Evolutionary conservation across 805 yeast species (phyloP).

Genomic region (Suhomyces emberorum): DNA sequence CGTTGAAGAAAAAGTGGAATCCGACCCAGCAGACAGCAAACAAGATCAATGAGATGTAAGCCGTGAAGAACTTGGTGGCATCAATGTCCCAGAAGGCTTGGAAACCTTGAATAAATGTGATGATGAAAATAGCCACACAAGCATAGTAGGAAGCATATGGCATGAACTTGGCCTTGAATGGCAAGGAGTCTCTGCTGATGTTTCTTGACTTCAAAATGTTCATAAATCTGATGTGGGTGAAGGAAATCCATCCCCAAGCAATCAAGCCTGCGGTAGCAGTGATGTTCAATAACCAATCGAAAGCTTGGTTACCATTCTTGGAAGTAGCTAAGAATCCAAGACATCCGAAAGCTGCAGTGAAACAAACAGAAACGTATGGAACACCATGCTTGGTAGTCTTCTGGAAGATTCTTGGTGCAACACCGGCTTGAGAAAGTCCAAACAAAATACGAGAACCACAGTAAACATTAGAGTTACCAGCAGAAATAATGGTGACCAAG

Average conservation of each 20-base stretch:
- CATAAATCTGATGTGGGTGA: slow-evolving; percentile 70
- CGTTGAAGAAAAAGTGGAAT: slow-evolving; percentile 52
- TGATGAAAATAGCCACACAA: slow-evolving; percentile 47
- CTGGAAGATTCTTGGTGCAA: slow-evolving; percentile 54
- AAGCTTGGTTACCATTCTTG: slow-evolving; percentile 52
- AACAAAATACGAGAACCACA: slow-evolving; percentile 67
- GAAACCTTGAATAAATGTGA: slow-evolving; percentile 73
- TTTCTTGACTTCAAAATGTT: slow-evolving; percentile 58
- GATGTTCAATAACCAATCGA: slow-evolving; percentile 70
- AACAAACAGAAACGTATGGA: slow-evolving; percentile 54
- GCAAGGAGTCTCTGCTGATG: slow-evolving; percentile 64
- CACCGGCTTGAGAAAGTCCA: slow-evolving; percentile 57
- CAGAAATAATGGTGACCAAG: slow-evolving; percentile 64
- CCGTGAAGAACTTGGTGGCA: slow-evolving; percentile 60
- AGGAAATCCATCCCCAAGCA: slow-evolving; percentile 65
- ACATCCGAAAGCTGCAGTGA: slow-evolving; percentile 60
- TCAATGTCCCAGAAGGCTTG: slow-evolving; percentile 54
- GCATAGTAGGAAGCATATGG: slow-evolving; percentile 69
- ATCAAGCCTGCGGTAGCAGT: slow-evolving; percentile 76
- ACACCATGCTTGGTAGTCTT: slow-evolving; percentile 56
- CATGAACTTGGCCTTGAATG: slow-evolving; percentile 71
- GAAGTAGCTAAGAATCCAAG: slow-evolving; percentile 60
- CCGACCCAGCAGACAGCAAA: slow-evolving; percentile 54
- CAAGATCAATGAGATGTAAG: slow-evolving; percentile 66
- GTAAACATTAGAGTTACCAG: slow-evolving; percentile 74